Evolutionary conservation across 352 stramenopile genomes (phyloP).

Genomic region (Aphanomyces euteiches): DNA sequence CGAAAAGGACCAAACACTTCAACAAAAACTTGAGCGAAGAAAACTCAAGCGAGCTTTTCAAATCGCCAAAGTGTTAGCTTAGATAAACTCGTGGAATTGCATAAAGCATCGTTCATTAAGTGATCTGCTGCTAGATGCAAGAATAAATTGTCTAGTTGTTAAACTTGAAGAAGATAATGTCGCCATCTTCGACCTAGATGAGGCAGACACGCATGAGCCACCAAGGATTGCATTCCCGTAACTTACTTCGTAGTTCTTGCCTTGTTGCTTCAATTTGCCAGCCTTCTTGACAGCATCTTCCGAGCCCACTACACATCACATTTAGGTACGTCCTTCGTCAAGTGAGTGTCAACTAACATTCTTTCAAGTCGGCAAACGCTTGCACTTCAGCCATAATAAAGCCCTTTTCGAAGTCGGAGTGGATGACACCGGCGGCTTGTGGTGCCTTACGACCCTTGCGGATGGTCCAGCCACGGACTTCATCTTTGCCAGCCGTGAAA

Average conservation of each 20-base stretch:
- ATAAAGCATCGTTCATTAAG: neutral
- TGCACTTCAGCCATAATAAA: slow-evolving; percentile 97
- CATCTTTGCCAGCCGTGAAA: slow-evolving; percentile 98
- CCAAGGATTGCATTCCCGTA: neutral
- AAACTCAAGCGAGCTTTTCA: slow-evolving; percentile 79
- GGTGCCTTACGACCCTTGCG: slow-evolving; percentile 95
- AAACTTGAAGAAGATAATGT: slow-evolving; percentile 92
- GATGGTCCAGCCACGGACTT: slow-evolving; percentile 99
- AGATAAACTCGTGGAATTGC: slow-evolving; percentile 22
- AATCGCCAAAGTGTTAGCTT: slow-evolving; percentile 62
- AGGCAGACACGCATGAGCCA: neutral
- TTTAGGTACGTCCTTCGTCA: neutral
- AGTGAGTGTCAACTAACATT: slow-evolving; percentile 53
- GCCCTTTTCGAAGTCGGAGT: slow-evolving; percentile 99
- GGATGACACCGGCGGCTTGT: slow-evolving; percentile 98
- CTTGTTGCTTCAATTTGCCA: slow-evolving; percentile 85
- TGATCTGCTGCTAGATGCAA: neutral
- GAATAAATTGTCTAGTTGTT: slow-evolving; percentile 69
- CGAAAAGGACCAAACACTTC: slow-evolving; percentile 23
- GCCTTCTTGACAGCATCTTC: slow-evolving; percentile 88
- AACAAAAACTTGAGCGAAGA: slow-evolving; percentile 46
- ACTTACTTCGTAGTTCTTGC: slow-evolving; percentile 86
- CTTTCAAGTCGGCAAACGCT: slow-evolving; percentile 85
- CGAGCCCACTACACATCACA: slow-evolving; percentile 33
- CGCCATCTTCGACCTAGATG: slow-evolving; percentile 64